Conservation (phyloP, 805 yeast species). For the Aciculoconidium aculeatum region DNA sequence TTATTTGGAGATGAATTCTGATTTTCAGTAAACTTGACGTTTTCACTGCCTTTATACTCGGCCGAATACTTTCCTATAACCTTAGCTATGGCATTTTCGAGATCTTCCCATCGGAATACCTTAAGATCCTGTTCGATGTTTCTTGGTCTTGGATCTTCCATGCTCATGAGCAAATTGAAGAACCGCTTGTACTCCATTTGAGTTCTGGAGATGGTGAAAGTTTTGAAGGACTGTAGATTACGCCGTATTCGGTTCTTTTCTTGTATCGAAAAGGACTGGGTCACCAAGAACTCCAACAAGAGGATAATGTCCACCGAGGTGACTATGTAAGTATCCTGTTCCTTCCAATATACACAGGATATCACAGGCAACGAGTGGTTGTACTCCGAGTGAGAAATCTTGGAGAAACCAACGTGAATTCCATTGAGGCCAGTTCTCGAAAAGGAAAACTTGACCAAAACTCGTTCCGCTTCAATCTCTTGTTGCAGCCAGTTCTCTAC, state of each 20-base stretch:
- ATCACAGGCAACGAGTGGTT: slow-evolving; percentile 41
- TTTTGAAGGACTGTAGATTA: slow-evolving; percentile 58
- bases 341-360: slow-evolving; percentile 56
- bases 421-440: slow-evolving; percentile 27
- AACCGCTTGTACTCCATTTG: slow-evolving; percentile 19
- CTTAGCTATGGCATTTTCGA: slow-evolving; percentile 48
- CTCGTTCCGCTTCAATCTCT: slow-evolving; percentile 37
- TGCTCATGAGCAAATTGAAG: slow-evolving; percentile 47
- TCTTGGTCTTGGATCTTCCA: slow-evolving; percentile 59
- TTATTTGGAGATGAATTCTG: too few relatives aligned
- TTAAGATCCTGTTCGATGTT: slow-evolving; percentile 68
- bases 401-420: slow-evolving; percentile 29
- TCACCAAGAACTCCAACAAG: slow-evolving; percentile 51
- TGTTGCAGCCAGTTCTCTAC: slow-evolving; percentile 41
- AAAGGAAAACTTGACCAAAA: slow-evolving; percentile 45
- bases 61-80: slow-evolving; percentile 52
- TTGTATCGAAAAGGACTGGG: slow-evolving; percentile 52
- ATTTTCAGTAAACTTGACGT: too few relatives aligned
- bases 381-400: slow-evolving; percentile 30
- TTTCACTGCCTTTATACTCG: too few relatives aligned
- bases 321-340: slow-evolving; percentile 41
- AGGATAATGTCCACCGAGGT: slow-evolving; percentile 62
- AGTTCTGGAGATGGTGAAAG: slow-evolving; percentile 51
- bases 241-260: slow-evolving; percentile 67
- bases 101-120: slow-evolving; percentile 54